A percentile compares a stretch with the other conserved stretches of the same genome.
These are phyloP conservation scores for Notholithocarpus densiflorus DNA, from an alignment of 306 rosid genomes.

Conservation along the genomic window DNA sequence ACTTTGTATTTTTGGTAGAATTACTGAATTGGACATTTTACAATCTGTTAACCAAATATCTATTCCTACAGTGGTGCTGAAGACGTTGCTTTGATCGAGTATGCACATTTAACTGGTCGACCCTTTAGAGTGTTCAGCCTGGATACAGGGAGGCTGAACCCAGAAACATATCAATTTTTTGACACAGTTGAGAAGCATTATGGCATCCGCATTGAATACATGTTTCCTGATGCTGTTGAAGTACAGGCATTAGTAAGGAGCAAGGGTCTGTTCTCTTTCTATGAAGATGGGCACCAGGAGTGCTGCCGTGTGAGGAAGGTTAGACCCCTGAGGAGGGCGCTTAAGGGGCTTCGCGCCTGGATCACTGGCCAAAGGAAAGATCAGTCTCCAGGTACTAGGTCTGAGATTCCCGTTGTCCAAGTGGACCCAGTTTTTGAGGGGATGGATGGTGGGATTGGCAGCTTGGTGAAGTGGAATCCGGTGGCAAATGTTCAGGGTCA, in stretches of 20 bases:
- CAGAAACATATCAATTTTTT: constrained; percentile 78
- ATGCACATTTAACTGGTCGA: constrained; percentile 88
- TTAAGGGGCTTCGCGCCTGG: constrained; percentile 89
- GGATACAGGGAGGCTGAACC: constrained; percentile 92
- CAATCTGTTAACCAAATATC: not conserved
- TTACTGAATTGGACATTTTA: not conserved
- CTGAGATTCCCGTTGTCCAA: constrained; percentile 79
- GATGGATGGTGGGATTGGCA: constrained; percentile 78
- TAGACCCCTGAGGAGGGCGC: constrained; percentile 86
- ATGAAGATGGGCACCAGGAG: constrained; percentile 98
- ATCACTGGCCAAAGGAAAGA: constrained; percentile 94
- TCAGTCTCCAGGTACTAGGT: constrained; percentile 89
- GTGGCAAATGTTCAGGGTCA: constrained; percentile 69
- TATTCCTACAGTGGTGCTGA: constrained; percentile 84
- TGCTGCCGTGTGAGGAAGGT: constrained; percentile 97
- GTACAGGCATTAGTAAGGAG: constrained; percentile 89
- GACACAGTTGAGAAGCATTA: constrained; percentile 83
- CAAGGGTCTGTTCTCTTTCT: constrained; percentile 92
- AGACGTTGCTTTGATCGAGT: constrained; percentile 93
- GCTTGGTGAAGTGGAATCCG: constrained; percentile 96
- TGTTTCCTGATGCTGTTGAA: constrained; percentile 92
- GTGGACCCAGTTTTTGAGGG: constrained; percentile 90
- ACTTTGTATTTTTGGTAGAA: not conserved
- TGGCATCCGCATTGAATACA: constrained; percentile 85
- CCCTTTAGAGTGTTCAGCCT: constrained; percentile 83